These are phyloP conservation scores for Berberis vulgaris DNA, from an alignment of 164 flowering plant genomes.

Conservation along the genomic window DNA sequence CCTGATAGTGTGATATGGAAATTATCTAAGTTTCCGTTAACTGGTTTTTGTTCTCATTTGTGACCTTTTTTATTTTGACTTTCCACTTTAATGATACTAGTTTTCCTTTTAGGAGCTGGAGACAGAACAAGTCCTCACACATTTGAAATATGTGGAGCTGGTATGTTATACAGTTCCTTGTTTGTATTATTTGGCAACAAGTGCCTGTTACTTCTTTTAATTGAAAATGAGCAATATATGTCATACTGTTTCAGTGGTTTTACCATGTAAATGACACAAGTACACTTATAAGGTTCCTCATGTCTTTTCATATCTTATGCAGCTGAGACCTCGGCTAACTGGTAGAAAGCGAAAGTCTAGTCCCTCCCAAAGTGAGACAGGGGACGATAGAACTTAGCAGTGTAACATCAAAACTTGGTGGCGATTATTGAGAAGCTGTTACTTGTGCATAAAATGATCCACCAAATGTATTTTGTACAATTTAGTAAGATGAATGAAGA, in stretches of 20 bases:
- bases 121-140: conserved; percentile 7
- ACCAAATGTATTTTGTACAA: conserved; percentile 7
- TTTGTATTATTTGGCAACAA: too few relatives aligned
- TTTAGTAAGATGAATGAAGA: too few relatives aligned
- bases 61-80: not conserved
- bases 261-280: too few relatives aligned
- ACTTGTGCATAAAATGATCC: not conserved
- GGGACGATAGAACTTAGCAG: not conserved
- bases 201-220: too few relatives aligned
- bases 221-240: too few relatives aligned
- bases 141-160: conserved; percentile 8
- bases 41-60: not conserved
- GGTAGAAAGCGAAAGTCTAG: conserved; percentile 29
- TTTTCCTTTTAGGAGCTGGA: conserved; percentile 5
- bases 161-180: conserved; percentile 2
- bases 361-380: conserved; percentile 4
- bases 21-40: not conserved
- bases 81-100: not conserved
- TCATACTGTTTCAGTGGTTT: too few relatives aligned
- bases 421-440: conserved; percentile 1
- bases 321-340: conserved; percentile 37
- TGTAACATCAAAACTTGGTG: conserved; percentile 3
- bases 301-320: conserved; percentile 3
- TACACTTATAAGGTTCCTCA: too few relatives aligned
- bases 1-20: too few relatives aligned